Base-by-base conservation (phyloP, 345 rosid genomes). In the Draba incana region DNA sequence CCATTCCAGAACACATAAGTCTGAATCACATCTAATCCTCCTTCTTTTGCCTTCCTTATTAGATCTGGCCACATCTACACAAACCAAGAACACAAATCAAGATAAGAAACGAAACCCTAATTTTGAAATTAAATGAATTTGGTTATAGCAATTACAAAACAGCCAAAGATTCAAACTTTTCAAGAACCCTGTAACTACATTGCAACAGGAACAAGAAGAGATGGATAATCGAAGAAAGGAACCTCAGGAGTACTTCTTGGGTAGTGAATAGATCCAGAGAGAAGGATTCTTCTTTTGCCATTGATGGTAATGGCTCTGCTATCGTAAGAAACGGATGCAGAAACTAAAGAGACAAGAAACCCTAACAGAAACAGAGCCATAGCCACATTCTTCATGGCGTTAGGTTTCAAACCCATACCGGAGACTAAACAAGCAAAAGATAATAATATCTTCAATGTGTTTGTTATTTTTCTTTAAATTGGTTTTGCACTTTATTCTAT, bases 1-100 rank as follows among this genome's bases (percentile, higher is more conserved):
- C 98, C 99, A 84, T 94, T 91, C 98, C 98, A 94, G 69, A 94
- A 94, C 46, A 91, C 99, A 72, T 94, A 94, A n/a, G 99, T 94
- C 82, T 94, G 97, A 81, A 94, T 86, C 80, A 89, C 98, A 81
- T 94, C 98, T 60, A 94, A 50, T 8, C 99, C 99, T 77, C 99
- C 98, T 79, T 89, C 97, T 64, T 89, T 91, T 24, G 97, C 95
- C 80, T 92, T 94, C 81, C 81, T 78, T 35, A 94, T 89, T 75
- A 91, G 98, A 89, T 94, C 98, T 71, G 93, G 99, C 99, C 99
- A 94, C 99, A 94, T 94, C 99, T 94, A 85, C 77, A 78, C 30
- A 72, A 6, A 31, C 35, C 35, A 31, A 31, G 7, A 8, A 58
- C 45, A 62, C 51, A 61, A 20, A 71, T 63, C 57, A 38, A 71